These are phyloP conservation scores for Daldinia loculata DNA, from an alignment of 495 filamentous ascomycete species.

Conservation along the genomic window DNA sequence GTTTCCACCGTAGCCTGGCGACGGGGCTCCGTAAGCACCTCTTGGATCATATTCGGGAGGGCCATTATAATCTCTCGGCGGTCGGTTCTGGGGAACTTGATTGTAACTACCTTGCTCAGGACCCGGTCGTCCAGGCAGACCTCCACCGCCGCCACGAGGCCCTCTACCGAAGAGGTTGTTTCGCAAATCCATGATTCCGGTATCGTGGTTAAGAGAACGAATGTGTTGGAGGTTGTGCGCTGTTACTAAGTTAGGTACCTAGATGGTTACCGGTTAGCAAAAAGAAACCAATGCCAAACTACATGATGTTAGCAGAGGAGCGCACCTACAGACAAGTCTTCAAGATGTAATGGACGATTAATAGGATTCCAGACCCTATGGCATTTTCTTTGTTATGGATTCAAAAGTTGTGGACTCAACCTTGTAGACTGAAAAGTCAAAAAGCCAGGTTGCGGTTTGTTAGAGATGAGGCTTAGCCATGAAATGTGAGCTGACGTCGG, in stretches of 20 bases:
- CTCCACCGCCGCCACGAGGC: slow-evolving; percentile 31
- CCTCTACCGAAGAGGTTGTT: slow-evolving; percentile 53
- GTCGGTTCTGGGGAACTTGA: slow-evolving; percentile 39
- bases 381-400: slow-evolving; percentile 6
- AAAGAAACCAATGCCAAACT: not conserved
- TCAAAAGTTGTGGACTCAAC: not conserved
- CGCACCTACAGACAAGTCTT: not conserved
- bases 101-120: slow-evolving; percentile 39
- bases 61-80: slow-evolving; percentile 35
- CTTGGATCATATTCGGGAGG: slow-evolving; percentile 36
- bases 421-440: not conserved
- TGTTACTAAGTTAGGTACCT: not conserved
- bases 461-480: not conserved
- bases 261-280: not conserved
- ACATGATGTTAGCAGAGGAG: too few species aligned
- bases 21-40: slow-evolving; percentile 34
- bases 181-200: slow-evolving; percentile 49
- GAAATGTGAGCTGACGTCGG: slow-evolving; percentile 5
- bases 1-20: slow-evolving; percentile 35
- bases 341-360: not conserved
- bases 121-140: slow-evolving; percentile 45
- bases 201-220: not conserved
- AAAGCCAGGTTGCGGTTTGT: slow-evolving; percentile 19
- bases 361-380: slow-evolving; percentile 19
- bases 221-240: not conserved